phyloP scores from a whole-genome alignment of 2,329 filamentous ascomycete species.

The Lachnellula occidentalis region DNA sequence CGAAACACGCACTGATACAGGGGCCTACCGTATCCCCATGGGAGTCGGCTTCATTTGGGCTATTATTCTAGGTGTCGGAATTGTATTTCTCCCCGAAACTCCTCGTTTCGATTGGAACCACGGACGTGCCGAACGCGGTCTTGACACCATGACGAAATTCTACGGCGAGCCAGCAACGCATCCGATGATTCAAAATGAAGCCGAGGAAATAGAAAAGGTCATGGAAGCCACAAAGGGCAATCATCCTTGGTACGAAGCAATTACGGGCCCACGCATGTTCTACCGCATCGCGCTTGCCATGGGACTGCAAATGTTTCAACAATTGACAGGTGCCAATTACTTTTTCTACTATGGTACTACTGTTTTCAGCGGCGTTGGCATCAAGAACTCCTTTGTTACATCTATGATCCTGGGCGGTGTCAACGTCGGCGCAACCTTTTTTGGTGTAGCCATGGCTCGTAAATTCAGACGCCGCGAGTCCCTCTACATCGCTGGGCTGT shows the following conservation, averaged over 20 bases:
- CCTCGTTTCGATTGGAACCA: conserved; percentile 50
- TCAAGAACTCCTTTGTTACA: conserved; percentile 59
- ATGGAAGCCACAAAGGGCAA: conserved; percentile 40
- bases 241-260: conserved; percentile 59
- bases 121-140: conserved; percentile 43
- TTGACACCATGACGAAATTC: conserved; percentile 47
- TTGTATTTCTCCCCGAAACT: conserved; percentile 50
- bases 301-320: conserved; percentile 59
- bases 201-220: conserved; percentile 45
- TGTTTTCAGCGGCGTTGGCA: conserved; percentile 61
- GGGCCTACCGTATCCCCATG: conserved; percentile 59
- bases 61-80: conserved; percentile 46
- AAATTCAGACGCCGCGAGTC: conserved; percentile 63
- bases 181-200: conserved; percentile 46
- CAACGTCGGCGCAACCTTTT: conserved; percentile 57
- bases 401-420: conserved; percentile 64
- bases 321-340: conserved; percentile 60
- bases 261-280: conserved; percentile 52
- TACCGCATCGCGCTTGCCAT: conserved; percentile 63
- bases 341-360: conserved; percentile 63
- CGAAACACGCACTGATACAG: conserved; percentile 32
- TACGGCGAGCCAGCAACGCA: conserved; percentile 41
- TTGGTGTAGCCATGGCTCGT: conserved; percentile 58
- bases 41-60: conserved; percentile 49
- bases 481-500: conserved; percentile 59